A percentile compares a stretch with the other conserved stretches of the same genome.
These are phyloP conservation scores for Tolypocladium tropicale DNA, from an alignment of 2,329 filamentous ascomycete species.

Conservation along the genomic window DNA sequence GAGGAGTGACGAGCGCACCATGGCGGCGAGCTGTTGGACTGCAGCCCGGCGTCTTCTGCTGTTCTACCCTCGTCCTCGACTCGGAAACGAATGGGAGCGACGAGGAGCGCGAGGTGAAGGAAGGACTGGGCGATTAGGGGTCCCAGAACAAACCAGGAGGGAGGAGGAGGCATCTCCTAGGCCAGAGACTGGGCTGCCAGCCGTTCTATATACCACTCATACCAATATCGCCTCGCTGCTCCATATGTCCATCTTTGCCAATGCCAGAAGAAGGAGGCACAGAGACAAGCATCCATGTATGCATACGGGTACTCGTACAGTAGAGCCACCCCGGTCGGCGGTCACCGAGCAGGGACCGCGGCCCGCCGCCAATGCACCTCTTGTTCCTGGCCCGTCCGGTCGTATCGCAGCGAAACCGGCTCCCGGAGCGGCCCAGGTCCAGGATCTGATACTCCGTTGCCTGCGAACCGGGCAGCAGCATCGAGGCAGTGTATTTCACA, in stretches of 20 bases:
- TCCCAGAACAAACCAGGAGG: background rate
- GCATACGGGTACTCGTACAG: too few species aligned
- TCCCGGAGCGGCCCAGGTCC: background rate
- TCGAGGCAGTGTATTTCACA: background rate
- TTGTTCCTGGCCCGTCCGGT: background rate
- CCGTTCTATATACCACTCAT: background rate
- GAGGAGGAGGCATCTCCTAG: background rate
- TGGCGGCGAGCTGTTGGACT: background rate
- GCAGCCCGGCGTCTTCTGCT: background rate
- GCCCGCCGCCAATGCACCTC: background rate
- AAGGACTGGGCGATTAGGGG: background rate
- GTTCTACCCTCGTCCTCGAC: background rate
- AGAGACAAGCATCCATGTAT: background rate
- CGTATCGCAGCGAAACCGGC: background rate
- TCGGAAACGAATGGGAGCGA: background rate
- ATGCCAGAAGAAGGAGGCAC: background rate
- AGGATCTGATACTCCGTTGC: background rate
- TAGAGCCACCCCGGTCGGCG: background rate
- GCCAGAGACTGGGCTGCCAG: background rate
- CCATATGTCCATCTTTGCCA: background rate
- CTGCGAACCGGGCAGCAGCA: background rate
- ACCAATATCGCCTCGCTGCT: background rate
- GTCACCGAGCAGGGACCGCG: background rate
- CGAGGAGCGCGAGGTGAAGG: background rate
- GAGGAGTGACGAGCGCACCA: conserved; percentile 9